These are phyloP conservation scores for Mimosa pudica DNA, from an alignment of 306 rosid genomes.

Conservation along the genomic window DNA sequence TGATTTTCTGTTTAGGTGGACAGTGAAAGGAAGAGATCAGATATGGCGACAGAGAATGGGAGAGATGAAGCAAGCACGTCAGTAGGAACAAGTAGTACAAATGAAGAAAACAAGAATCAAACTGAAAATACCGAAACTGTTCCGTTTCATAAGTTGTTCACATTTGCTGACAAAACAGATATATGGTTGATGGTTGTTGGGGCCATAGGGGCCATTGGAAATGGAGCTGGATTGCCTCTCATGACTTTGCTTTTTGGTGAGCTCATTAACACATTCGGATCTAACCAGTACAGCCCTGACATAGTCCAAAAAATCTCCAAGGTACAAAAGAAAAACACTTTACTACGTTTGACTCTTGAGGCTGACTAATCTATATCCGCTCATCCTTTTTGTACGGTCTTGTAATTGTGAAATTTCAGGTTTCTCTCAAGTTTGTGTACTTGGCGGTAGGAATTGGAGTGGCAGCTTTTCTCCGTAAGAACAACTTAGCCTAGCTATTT, in stretches of 20 bases:
- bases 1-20: constrained; percentile 33
- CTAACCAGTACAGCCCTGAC: constrained; percentile 44
- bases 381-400: neutral
- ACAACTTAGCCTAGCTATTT: neutral
- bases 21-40: constrained; percentile 18
- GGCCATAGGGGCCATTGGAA: constrained; percentile 73
- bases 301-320: constrained; percentile 58
- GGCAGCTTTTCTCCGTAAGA: constrained; percentile 83
- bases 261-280: constrained; percentile 62
- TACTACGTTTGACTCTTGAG: neutral
- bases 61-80: constrained; percentile 41
- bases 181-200: constrained; percentile 60
- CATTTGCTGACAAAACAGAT: constrained; percentile 78
- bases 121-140: constrained; percentile 53
- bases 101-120: constrained; percentile 37
- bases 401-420: constrained; percentile 47
- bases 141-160: constrained; percentile 67
- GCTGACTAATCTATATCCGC: neutral
- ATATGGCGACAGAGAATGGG: constrained; percentile 55
- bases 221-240: constrained; percentile 65
- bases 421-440: constrained; percentile 67
- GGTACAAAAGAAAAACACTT: constrained; percentile 38
- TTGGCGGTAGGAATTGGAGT: constrained; percentile 60
- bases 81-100: constrained; percentile 37
- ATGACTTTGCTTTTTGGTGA: constrained; percentile 78